Base-by-base conservation (phyloP, 805 yeast species). In the Candida alai region DNA sequence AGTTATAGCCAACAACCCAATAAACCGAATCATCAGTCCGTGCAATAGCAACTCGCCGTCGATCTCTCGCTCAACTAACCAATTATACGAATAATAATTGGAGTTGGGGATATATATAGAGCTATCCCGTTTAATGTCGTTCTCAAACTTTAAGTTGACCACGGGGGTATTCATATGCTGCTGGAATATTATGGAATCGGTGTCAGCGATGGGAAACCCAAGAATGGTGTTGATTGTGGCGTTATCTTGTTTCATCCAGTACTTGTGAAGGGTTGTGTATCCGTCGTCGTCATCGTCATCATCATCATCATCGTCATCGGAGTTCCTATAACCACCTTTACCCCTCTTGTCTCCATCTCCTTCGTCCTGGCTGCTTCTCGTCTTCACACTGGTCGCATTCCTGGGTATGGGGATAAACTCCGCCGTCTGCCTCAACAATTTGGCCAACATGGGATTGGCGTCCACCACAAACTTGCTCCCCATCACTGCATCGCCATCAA, bases 401-500 rank as follows among this genome's bases (percentile, higher is more conserved):
- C 48, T 51, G 1, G 68, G 64, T 12, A 65, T 47, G 0, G 68
- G 60, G 5, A 65, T 54, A 14, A 31, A 48, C 27, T 51, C 52
- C 8, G 68, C 54, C 0, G 58, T 54, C 11, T 45, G 43, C 16
- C 38, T 38, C 25, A 65, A 35, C 3, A 65, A 23, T 18, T 59
- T 57, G 40, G 60, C 56, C 35, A 65, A 54, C n/a, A 60, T 37
- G 0, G 70, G 66, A 37, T 52, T 60, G 5, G 62, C 39, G 28
- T 57, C 64, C 6, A 65, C 63, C 6, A 43, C 34, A 27, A 66
- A 58, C 24, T 54, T 52, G 28, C 59, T 51, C 0, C 73, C 73
- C 6, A 57, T 56, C 3, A 66, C 55, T 12, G 59, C 58, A 44
- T 62, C 68, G 4, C 54, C 53, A 34, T 66, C 71, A 23, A 66